Conservation (phyloP, 2,329 filamentous ascomycete genomes). For the Neonectria punicea region DNA sequence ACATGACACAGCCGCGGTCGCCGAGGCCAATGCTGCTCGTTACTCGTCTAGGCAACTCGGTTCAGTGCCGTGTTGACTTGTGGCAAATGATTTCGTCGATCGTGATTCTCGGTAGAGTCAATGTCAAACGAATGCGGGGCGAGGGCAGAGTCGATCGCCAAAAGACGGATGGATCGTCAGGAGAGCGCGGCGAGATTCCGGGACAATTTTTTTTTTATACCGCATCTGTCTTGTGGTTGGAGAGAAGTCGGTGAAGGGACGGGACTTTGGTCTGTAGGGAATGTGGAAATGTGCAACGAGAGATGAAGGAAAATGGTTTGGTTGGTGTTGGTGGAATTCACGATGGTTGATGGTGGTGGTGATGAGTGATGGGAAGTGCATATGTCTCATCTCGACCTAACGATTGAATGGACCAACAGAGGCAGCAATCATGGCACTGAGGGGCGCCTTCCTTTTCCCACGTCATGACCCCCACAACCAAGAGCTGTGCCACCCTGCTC, state of each 20-base stretch:
- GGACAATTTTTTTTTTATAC: constrained; percentile 14
- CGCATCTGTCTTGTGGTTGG: constrained; percentile 17
- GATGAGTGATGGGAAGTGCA: background rate
- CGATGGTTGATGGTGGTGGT: background rate
- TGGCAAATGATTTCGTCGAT: constrained; percentile 36
- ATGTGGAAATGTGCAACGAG: background rate
- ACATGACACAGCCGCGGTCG: constrained; percentile 2
- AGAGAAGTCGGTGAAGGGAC: constrained; percentile 6
- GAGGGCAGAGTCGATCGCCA: constrained; percentile 27
- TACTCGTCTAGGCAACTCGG: constrained; percentile 15
- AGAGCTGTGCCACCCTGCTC: background rate
- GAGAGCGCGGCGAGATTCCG: constrained; percentile 21
- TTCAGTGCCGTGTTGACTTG: background rate
- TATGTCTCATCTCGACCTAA: background rate
- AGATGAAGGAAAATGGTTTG: constrained; percentile 8
- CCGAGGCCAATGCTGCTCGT: constrained; percentile 13
- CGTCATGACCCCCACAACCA: background rate
- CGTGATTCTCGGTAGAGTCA: constrained; percentile 18
- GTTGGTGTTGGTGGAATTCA: background rate
- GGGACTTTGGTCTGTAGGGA: background rate
- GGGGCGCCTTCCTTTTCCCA: background rate
- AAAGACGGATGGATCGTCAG: constrained; percentile 26
- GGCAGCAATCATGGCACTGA: background rate
- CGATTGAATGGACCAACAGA: background rate
- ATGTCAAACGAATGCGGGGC: constrained; percentile 15